phyloP scores from a whole-genome alignment of 345 rosid genomes.

The Populus ilicifolia region DNA sequence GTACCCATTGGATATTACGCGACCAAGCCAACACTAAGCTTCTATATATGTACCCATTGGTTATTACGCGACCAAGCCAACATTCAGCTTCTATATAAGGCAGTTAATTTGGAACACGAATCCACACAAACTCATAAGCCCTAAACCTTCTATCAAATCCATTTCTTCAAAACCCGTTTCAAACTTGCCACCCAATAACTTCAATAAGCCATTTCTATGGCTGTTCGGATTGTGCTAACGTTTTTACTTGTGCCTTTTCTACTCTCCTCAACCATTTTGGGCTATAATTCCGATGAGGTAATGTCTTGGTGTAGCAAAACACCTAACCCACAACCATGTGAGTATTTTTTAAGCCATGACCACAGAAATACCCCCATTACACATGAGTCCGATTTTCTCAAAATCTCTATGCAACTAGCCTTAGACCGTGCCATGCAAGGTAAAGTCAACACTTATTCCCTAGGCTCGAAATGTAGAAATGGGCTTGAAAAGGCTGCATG shows the following conservation, averaged over 20 bases:
- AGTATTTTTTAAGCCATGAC: conserved; percentile 28
- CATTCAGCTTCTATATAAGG: neutral
- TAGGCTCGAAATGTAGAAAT: conserved; percentile 27
- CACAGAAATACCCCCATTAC: conserved; percentile 16
- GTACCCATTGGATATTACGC: neutral
- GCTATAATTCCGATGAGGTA: conserved; percentile 7
- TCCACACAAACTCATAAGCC: neutral
- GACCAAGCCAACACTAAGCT: neutral
- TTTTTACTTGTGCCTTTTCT: conserved; percentile 30
- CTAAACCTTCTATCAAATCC: neutral
- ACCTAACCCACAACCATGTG: conserved; percentile 38
- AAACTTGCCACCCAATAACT: neutral
- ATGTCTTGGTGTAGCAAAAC: conserved; percentile 34
- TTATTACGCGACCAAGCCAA: neutral
- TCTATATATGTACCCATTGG: no score
- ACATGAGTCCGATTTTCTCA: conserved; percentile 30
- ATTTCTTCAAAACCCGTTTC: neutral
- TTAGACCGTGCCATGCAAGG: conserved; percentile 19
- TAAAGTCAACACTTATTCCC: neutral
- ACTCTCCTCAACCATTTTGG: conserved; percentile 14
- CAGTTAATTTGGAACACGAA: neutral
- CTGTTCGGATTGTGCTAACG: conserved; percentile 22
- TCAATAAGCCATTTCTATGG: conserved; percentile 34
- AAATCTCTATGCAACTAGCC: conserved; percentile 24
- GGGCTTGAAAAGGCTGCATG: conserved; percentile 32